Conservation (phyloP, 1,139 yeast genomes). For the Saccharomyces pastorianus region DNA sequence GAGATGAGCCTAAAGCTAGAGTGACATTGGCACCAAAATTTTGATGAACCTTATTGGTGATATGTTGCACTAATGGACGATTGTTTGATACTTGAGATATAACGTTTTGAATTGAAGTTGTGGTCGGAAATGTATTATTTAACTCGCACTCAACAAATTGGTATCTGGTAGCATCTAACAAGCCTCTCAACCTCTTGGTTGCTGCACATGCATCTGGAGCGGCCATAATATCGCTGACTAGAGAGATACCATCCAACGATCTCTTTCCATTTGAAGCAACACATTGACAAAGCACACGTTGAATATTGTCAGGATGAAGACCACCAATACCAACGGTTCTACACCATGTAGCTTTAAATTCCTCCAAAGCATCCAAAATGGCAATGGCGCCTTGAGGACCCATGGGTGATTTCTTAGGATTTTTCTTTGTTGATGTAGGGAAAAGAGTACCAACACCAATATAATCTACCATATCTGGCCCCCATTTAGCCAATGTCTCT, state of each 20-base stretch:
- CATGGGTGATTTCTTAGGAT: constrained; percentile 41
- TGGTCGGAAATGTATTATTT: constrained; percentile 4
- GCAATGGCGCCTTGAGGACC: constrained; percentile 63
- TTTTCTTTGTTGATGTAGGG: constrained; percentile 68
- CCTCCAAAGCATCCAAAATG: constrained; percentile 44
- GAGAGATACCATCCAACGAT: constrained; percentile 68
- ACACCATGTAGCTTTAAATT: constrained; percentile 35
- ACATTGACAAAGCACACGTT: constrained; percentile 44
- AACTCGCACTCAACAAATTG: constrained; percentile 9
- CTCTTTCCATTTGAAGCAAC: constrained; percentile 40
- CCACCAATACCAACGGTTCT: constrained; percentile 84
- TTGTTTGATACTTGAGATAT: constrained; percentile 14
- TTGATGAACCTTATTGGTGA: constrained; percentile 85
- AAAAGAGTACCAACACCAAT: constrained; percentile 83
- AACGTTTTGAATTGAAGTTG: constrained; percentile 10
- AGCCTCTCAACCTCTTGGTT: constrained; percentile 33
- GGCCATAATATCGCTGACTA: constrained; percentile 84
- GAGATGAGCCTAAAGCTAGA: constrained; percentile 77
- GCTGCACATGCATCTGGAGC: constrained; percentile 48
- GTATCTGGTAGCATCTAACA: constrained; percentile 14
- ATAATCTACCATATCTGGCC: constrained; percentile 54
- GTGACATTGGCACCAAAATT: constrained; percentile 87
- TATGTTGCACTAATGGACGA: constrained; percentile 71
- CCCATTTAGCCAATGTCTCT: constrained; percentile 44
- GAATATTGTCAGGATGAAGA: constrained; percentile 55